A percentile compares a stretch with the other conserved stretches of the same genome.
Conservation (phyloP, 768 basidiomycete species). For the Phlebiopsis flavidoalba region DNA sequence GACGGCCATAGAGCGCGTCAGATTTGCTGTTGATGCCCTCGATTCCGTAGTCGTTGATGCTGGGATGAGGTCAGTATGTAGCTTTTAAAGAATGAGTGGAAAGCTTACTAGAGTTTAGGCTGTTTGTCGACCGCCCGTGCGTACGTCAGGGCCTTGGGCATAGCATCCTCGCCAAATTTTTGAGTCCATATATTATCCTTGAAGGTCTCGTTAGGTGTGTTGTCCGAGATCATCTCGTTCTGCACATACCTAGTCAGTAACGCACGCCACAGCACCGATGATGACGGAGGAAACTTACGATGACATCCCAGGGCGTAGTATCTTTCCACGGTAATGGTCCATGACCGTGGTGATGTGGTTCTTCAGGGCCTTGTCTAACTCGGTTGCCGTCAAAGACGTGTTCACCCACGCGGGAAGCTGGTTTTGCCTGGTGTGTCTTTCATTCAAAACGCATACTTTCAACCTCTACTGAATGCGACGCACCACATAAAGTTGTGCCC, state of each 20-base stretch:
- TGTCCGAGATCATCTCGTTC: conserved; percentile 15
- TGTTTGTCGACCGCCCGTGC: conserved; percentile 49
- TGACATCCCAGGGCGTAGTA: conserved; percentile 12
- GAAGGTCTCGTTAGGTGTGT: conserved; percentile 15
- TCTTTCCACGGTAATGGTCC: conserved; percentile 12
- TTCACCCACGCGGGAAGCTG: conserved; percentile 2
- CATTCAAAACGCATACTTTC: neutral
- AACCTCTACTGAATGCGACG: neutral
- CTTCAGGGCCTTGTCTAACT: conserved; percentile 11
- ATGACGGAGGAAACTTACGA: neutral
- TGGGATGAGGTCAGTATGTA: neutral
- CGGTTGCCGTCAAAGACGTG: conserved; percentile 8
- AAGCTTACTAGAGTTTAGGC: conserved; percentile 43
- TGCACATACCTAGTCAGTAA: neutral
- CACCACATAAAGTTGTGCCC: conserved; percentile 13
- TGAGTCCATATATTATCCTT: conserved; percentile 12
- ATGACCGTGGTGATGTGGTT: conserved; percentile 13
- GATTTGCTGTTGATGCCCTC: conserved; percentile 41
- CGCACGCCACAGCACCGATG: neutral
- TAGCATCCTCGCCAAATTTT: conserved; percentile 13
- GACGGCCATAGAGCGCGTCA: conserved; percentile 49
- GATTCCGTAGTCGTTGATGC: conserved; percentile 37
- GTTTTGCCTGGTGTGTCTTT: conserved; percentile 1
- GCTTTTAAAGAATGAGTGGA: neutral
- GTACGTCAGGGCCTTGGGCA: conserved; percentile 38